phyloP scores from a whole-genome alignment of 1,139 yeast genomes.

The Debaryomycetaceae sp. region DNA sequence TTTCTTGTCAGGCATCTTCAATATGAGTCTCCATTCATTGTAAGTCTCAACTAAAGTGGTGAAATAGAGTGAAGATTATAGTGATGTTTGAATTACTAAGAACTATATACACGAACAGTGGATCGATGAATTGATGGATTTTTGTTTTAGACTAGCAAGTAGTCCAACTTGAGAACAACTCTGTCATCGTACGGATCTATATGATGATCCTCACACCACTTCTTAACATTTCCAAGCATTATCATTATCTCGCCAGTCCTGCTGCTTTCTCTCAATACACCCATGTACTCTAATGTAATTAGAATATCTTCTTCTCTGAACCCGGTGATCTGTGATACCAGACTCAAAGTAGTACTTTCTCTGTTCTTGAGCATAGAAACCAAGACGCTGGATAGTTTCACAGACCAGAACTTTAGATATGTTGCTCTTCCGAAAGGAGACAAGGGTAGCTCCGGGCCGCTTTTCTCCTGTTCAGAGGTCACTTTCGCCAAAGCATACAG shows the following conservation, averaged over 20 bases:
- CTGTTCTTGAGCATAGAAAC: slow-evolving; percentile 9
- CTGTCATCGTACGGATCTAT: slow-evolving; percentile 23
- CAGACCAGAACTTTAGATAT: slow-evolving; percentile 78
- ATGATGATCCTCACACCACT: slow-evolving; percentile 27
- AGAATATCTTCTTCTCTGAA: slow-evolving; percentile 69
- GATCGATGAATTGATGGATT: not conserved
- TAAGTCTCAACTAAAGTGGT: too few species aligned
- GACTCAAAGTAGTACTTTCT: slow-evolving; percentile 40
- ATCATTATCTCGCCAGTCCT: slow-evolving; percentile 13
- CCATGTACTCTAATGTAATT: slow-evolving; percentile 61
- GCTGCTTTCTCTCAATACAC: slow-evolving; percentile 32
- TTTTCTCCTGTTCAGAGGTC: slow-evolving; percentile 47
- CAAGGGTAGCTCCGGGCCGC: slow-evolving; percentile 92
- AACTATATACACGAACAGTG: too few species aligned
- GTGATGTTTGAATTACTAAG: too few species aligned
- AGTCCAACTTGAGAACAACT: slow-evolving; percentile 25
- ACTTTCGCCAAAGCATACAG: slow-evolving; percentile 67
- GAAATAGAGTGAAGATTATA: too few species aligned
- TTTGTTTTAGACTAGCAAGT: slow-evolving; percentile 19
- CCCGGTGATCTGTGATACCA: slow-evolving; percentile 59
- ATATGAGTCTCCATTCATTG: not conserved
- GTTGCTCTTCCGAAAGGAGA: slow-evolving; percentile 76
- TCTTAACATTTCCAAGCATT: slow-evolving; percentile 19
- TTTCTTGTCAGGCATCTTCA: not conserved
- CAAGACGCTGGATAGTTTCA: slow-evolving; percentile 25